Conservation (phyloP, 1,284 basidiomycete species). For the Sparassis latifolia region DNA sequence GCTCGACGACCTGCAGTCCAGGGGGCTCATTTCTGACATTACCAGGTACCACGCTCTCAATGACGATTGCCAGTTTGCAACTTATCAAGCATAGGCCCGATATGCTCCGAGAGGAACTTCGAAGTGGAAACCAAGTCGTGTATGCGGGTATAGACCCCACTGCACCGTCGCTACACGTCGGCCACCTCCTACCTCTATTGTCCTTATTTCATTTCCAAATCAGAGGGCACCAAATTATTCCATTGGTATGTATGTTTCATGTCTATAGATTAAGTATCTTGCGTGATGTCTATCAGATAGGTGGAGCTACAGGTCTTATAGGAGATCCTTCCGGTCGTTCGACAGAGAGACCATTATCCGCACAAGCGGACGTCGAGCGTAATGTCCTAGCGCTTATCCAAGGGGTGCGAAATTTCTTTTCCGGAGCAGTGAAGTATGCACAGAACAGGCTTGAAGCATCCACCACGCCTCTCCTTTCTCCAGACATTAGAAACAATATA, state of each 20-base stretch:
- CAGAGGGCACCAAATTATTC: constrained; percentile 75
- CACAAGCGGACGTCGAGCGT: constrained; percentile 47
- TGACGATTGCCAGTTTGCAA: neutral
- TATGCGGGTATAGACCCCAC: constrained; percentile 95
- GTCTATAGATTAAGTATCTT: neutral
- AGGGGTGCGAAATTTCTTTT: constrained; percentile 72
- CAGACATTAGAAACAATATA: constrained; percentile 75
- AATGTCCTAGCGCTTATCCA: constrained; percentile 68
- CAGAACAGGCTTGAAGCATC: constrained; percentile 23
- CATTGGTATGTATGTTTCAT: constrained; percentile 35
- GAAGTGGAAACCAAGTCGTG: constrained; percentile 43
- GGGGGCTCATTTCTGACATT: constrained; percentile 28
- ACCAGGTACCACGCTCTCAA: constrained; percentile 18
- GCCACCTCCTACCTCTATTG: constrained; percentile 88
- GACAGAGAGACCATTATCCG: constrained; percentile 74
- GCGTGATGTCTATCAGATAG: constrained; percentile 56
- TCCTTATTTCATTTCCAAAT: constrained; percentile 84
- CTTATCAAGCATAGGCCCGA: constrained; percentile 10
- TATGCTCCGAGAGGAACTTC: constrained; percentile 33
- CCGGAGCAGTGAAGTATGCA: constrained; percentile 59
- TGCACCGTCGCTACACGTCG: constrained; percentile 84
- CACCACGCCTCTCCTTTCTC: constrained; percentile 17
- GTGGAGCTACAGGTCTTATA: constrained; percentile 93
- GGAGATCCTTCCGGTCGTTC: constrained; percentile 93
- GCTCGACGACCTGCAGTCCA: constrained; percentile 22